Base-by-base conservation (phyloP, 768 basidiomycete species). In the Suillus bovinus region DNA sequence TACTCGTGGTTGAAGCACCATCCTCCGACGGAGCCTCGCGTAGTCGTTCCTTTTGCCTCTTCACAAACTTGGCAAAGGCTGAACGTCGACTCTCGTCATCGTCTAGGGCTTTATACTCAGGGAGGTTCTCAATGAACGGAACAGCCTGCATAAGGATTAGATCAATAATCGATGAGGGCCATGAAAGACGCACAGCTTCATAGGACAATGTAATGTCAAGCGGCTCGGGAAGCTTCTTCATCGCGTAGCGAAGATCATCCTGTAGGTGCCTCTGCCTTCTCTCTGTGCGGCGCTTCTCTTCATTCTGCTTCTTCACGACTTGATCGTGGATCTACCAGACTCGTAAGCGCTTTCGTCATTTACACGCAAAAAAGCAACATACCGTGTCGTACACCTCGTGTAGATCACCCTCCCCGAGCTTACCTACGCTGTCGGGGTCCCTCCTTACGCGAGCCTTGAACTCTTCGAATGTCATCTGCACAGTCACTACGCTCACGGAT, bases 191-290 rank as follows among this genome's bases (percentile, higher is more conserved):
- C 66, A 93, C 95, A 68, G 91, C 86, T 67, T 98, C 96, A 69
- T 90, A 99, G 1, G 88, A 72, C 61, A 88, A 71, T 33, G 77
- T 85, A 55, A 95, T 73, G 66, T 96, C 93, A 42, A 98, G 75
- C 1, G 92, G 84, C 55, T 95, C 92, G 0, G 91, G 74, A 8
- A 96, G 79, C 72, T 96, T 96, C 78, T 92, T 94, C 66, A 98
- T 80, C 0, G 96, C 97, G 77, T 99, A 97, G 7, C 97, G 89
- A 41, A 99, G 80, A 70, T 99, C 97, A 74, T 99, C 97, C 70
- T 97, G 93, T 64, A 94, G 76, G 73, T 96, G 91, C 31, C 96
- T 84, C 62, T 89, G 86, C 69, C 84, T 88, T 61, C 94, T 83
- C 75, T 99, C 97, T 1, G 87, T 78, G 39, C 94, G 85, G n/a